phyloP scores from a whole-genome alignment of 2,329 filamentous ascomycete genomes.

The Stachybotrys chartarum region DNA sequence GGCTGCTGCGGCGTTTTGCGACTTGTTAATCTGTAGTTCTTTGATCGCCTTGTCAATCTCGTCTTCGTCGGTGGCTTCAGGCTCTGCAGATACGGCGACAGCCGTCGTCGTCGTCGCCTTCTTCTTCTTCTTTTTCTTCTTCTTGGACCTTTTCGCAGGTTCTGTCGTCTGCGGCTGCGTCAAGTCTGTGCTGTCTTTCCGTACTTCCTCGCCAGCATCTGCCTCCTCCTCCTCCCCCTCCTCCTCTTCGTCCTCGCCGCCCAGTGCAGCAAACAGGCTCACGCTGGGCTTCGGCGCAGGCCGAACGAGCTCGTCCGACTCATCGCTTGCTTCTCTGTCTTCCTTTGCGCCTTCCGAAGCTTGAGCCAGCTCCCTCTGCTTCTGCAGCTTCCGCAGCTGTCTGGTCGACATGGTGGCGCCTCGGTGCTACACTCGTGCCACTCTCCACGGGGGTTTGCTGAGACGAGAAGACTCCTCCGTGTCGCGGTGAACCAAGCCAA shows the following conservation, averaged over 20 bases:
- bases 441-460: background rate
- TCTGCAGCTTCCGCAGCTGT: slow-evolving; percentile 44
- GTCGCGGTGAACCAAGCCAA: too few relatives aligned
- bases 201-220: slow-evolving; percentile 18
- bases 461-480: too few relatives aligned
- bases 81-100: slow-evolving; percentile 6
- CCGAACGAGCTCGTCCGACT: slow-evolving; percentile 20
- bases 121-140: slow-evolving; percentile 31
- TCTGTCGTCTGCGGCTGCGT: background rate
- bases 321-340: slow-evolving; percentile 20
- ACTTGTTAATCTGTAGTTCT: slow-evolving; percentile 34
- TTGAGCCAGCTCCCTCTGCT: slow-evolving; percentile 38
- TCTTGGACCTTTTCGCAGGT: slow-evolving; percentile 25
- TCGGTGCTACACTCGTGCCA: background rate
- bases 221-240: slow-evolving; percentile 27
- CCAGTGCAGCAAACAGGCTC: slow-evolving; percentile 47
- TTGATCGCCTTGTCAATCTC: slow-evolving; percentile 50
- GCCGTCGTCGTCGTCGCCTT: slow-evolving; percentile 8
- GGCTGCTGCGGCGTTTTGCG: background rate
- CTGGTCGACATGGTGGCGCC: slow-evolving; percentile 38
- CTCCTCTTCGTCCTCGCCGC: slow-evolving; percentile 26
- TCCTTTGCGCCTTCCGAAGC: slow-evolving; percentile 8
- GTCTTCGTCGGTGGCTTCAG: slow-evolving; percentile 28
- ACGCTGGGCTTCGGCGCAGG: slow-evolving; percentile 28
- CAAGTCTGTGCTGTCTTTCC: background rate